Evolutionary conservation across 1,139 yeast species (phyloP).

Genomic region (Wickerhamomyces sp.): DNA sequence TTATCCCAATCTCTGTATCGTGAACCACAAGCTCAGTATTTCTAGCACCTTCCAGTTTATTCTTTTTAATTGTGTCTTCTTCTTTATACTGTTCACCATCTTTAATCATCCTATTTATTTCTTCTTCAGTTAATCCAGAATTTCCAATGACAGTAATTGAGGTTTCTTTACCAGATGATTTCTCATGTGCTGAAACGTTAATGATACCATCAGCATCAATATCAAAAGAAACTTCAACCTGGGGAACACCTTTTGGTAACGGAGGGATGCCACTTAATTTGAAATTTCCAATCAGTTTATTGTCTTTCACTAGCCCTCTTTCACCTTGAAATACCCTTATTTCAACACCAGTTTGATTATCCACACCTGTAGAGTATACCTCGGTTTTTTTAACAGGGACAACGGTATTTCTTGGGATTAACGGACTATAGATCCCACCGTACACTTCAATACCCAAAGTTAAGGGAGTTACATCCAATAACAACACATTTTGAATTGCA

Average conservation of each 20-base stretch:
- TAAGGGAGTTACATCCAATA: constrained; percentile 74
- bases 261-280: constrained; percentile 63
- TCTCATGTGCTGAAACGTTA: constrained; percentile 67
- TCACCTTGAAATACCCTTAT: constrained; percentile 79
- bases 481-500: constrained; percentile 54
- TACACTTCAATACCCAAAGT: constrained; percentile 79
- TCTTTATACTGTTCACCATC: constrained; percentile 34
- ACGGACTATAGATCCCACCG: constrained; percentile 76
- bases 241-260: constrained; percentile 74
- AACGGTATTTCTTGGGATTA: constrained; percentile 71
- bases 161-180: constrained; percentile 47
- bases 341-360: constrained; percentile 78
- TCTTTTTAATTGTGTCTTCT: constrained; percentile 19
- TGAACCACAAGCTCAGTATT: constrained; percentile 53
- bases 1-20: constrained; percentile 49
- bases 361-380: constrained; percentile 78
- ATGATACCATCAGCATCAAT: constrained; percentile 83
- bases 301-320: constrained; percentile 67
- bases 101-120: constrained; percentile 50
- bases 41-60: constrained; percentile 30
- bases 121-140: constrained; percentile 62
- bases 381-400: constrained; percentile 72
- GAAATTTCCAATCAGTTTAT: constrained; percentile 69
- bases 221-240: constrained; percentile 67
- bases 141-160: constrained; percentile 71